phyloP scores from a whole-genome alignment of 2,329 filamentous ascomycete genomes.

The Aureobasidium lini region DNA sequence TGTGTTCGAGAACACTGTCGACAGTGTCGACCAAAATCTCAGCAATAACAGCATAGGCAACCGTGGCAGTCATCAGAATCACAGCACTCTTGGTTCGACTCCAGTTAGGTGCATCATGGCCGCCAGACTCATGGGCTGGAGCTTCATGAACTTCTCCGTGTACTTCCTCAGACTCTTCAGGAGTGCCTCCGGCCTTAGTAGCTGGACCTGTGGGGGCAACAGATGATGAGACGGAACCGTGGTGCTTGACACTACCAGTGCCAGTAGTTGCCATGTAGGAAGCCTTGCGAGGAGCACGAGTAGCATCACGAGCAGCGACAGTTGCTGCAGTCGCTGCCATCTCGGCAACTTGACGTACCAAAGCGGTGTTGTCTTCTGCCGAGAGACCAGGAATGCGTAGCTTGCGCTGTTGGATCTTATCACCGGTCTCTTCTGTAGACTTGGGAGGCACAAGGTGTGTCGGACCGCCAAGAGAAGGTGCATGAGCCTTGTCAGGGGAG shows the following conservation, averaged over 20 bases:
- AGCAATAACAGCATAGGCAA: conserved; percentile 93
- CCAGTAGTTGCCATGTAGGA: conserved; percentile 34
- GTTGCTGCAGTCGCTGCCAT: conserved; percentile 87
- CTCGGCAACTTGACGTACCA: conserved; percentile 84
- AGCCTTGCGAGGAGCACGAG: conserved; percentile 45
- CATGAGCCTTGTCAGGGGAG: conserved; percentile 25
- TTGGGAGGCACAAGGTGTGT: conserved; percentile 68
- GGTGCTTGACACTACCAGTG: conserved; percentile 20
- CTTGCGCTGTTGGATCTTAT: conserved; percentile 28
- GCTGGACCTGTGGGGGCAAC: neutral
- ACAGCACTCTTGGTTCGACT: conserved; percentile 82
- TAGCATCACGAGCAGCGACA: conserved; percentile 73
- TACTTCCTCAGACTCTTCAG: conserved; percentile 31
- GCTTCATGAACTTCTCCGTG: conserved; percentile 35
- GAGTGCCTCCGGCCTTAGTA: conserved; percentile 20
- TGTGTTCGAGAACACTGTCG: conserved; percentile 85
- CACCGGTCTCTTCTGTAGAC: conserved; percentile 40
- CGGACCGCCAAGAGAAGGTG: conserved; percentile 19
- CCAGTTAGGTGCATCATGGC: conserved; percentile 99
- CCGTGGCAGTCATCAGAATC: conserved; percentile 78
- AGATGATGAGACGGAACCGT: conserved; percentile 16
- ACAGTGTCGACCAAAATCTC: conserved; percentile 97
- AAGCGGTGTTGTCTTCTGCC: conserved; percentile 69
- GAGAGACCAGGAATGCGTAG: conserved; percentile 59
- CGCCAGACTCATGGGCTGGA: conserved; percentile 51